Percentiles rank a stretch among this genome's conserved stretches.
phyloP scores from a whole-genome alignment of 2,329 filamentous ascomycete genomes.

The Arthrobotrys sinensis region DNA sequence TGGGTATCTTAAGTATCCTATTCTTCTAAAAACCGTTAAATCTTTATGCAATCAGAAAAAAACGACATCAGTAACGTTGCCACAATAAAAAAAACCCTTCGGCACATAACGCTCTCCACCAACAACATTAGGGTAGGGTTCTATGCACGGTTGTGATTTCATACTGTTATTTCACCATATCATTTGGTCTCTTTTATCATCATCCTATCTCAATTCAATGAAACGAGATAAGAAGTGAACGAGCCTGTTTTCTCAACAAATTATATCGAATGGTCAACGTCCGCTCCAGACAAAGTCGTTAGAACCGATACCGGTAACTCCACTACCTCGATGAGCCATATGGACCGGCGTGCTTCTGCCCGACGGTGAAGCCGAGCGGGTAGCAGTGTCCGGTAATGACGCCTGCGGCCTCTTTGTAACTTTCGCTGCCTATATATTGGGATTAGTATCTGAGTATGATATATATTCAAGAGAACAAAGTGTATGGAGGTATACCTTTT shows the following conservation, averaged over 20 bases:
- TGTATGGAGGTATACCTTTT: conserved; percentile 77
- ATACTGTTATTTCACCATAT: conserved; percentile 30
- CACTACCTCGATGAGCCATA: conserved; percentile 56
- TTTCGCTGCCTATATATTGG: conserved; percentile 47
- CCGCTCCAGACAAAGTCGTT: conserved; percentile 61
- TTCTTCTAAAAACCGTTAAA: conserved; percentile 46
- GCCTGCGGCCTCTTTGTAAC: conserved; percentile 59
- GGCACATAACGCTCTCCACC: conserved; percentile 1
- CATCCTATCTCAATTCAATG: conserved; percentile 21
- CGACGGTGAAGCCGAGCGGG: conserved; percentile 44
- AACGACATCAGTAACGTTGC: conserved; percentile 8
- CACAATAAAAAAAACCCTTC: not conserved
- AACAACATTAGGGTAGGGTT: conserved; percentile 21
- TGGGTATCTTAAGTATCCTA: conserved; percentile 46
- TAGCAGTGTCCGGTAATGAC: conserved; percentile 43
- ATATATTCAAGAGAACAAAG: not conserved
- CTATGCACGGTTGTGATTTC: conserved; percentile 21
- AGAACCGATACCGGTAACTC: conserved; percentile 58
- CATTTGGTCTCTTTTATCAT: not conserved
- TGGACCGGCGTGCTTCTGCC: conserved; percentile 44
- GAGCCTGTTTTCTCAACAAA: conserved; percentile 46
- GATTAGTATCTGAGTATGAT: not conserved
- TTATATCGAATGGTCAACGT: conserved; percentile 41
- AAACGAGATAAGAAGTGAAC: conserved; percentile 51
- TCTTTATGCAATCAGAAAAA: conserved; percentile 25